Evolutionary conservation across 2,329 filamentous ascomycete species (phyloP), one percentile per base, ranked within the genome.

Genomic region (Sporothrix sp.): DNA sequence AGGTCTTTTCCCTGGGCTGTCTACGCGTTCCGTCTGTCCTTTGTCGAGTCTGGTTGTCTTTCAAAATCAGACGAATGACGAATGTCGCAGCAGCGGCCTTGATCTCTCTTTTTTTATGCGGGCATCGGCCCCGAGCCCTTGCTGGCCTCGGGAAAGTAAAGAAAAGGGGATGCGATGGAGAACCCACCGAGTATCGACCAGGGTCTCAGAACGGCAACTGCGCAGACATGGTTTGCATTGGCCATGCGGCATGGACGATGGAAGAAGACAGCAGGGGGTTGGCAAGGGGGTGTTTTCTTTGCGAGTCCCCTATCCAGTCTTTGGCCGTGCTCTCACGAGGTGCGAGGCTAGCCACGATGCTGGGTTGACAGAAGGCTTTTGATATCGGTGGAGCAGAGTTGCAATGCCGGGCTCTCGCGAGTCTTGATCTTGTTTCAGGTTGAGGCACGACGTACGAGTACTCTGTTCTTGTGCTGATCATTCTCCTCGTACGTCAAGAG

Each of bases 401-500:
- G 43, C 43, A 45, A 45, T 35, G 30, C 30, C 32, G 27, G 8
- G 14, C 40, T 4, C 23, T 43, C 39, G 39, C 25, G 39, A 28
- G 39, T 35, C 20, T 25, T 35, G 30, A n/a, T 30, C n/a, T 45
- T 45, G 43, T 45, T 45, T 45, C 43, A 45, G 43, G 20, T 45
- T 45, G n/a, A n/a, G n/a, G n/a, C n/a, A n/a, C n/a, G n/a, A n/a
- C n/a, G n/a, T n/a, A n/a, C n/a, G n/a, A n/a, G n/a, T n/a, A n/a
- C n/a, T n/a, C n/a, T n/a, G n/a, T n/a, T n/a, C n/a, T n/a, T n/a
- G n/a, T n/a, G n/a, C n/a, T n/a, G n/a, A n/a, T n/a, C n/a, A n/a
- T n/a, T n/a, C n/a, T n/a, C n/a, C n/a, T n/a, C n/a, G n/a, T n/a
- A n/a, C n/a, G n/a, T n/a, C n/a, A n/a, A n/a, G n/a, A n/a, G n/a